Evolutionary conservation across 768 basidiomycete species (phyloP).

Genomic region (Russula vinacea): DNA sequence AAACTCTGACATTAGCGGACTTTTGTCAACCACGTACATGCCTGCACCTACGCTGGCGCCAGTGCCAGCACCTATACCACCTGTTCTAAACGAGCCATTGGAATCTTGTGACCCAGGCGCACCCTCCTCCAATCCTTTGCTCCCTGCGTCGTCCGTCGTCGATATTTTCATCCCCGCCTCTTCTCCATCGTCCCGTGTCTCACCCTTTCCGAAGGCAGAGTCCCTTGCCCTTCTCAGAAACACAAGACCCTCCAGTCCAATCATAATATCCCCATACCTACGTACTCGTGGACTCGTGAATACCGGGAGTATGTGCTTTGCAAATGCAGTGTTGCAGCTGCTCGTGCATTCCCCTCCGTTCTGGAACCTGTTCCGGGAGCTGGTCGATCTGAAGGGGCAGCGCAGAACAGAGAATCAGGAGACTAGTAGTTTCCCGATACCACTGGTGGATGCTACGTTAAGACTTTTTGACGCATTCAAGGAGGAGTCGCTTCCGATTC

Average conservation of each 20-base stretch:
- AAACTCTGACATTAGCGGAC: no score
- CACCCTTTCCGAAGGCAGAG: conserved; percentile 42
- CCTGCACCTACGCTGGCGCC: no score
- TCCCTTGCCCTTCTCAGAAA: conserved; percentile 52
- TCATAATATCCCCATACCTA: conserved; percentile 39
- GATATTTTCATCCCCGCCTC: conserved; percentile 68
- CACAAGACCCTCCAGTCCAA: conserved; percentile 34
- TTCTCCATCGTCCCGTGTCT: conserved; percentile 35
- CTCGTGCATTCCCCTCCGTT: conserved; percentile 89
- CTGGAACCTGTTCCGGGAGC: conserved; percentile 66
- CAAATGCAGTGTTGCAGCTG: conserved; percentile 89
- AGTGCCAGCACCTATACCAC: no score
- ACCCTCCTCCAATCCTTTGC: conserved; percentile 42
- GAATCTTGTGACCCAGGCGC: conserved; percentile 33
- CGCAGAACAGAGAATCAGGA: conserved; percentile 36
- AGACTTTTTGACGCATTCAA: conserved; percentile 80
- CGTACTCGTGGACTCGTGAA: conserved; percentile 84
- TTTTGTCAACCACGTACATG: not conserved
- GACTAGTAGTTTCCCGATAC: conserved; percentile 38
- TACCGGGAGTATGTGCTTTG: conserved; percentile 96
- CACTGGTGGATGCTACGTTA: conserved; percentile 65
- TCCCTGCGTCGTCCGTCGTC: conserved; percentile 68
- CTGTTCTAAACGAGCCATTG: no score
- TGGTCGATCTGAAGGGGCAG: conserved; percentile 50
- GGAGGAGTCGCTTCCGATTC: conserved; percentile 33